A percentile compares a stretch with the other conserved stretches of the same genome.
These are phyloP conservation scores for Neonectria hederae DNA, from an alignment of 2,329 filamentous ascomycete genomes.

Conservation along the genomic window DNA sequence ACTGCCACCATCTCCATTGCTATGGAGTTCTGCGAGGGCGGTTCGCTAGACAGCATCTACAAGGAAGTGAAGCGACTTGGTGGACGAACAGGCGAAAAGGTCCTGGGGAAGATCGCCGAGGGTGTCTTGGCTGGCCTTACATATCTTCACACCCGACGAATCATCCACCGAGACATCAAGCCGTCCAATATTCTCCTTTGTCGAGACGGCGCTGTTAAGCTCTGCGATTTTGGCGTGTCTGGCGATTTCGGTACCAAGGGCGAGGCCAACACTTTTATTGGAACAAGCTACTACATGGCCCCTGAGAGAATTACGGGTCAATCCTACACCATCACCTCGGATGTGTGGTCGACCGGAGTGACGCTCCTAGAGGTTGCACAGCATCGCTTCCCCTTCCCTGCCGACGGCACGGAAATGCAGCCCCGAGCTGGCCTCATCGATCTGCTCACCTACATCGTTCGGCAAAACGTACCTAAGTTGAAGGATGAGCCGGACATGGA, in stretches of 20 bases:
- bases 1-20: slow-evolving; percentile 97
- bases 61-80: slow-evolving; percentile 96
- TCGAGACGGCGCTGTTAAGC: slow-evolving; percentile 91
- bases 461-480: slow-evolving; percentile 91
- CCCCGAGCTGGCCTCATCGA: slow-evolving; percentile 93
- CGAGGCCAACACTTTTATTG: slow-evolving; percentile 98
- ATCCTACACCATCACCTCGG: slow-evolving; percentile 97
- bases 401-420: slow-evolving; percentile 95
- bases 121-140: slow-evolving; percentile 93
- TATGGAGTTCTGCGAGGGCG: slow-evolving; percentile 99
- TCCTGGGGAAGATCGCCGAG: slow-evolving; percentile 95
- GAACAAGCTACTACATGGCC: slow-evolving; percentile 99
- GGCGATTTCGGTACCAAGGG: slow-evolving; percentile 99
- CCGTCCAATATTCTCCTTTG: slow-evolving; percentile 96
- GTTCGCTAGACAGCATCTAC: slow-evolving; percentile 95
- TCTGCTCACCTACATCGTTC: slow-evolving; percentile 95
- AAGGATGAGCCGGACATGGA: slow-evolving; percentile 92
- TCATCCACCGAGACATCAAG: slow-evolving; percentile 99
- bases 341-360: slow-evolving; percentile 97
- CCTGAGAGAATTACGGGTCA: slow-evolving; percentile 97
- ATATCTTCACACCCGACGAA: slow-evolving; percentile 94
- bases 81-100: slow-evolving; percentile 94
- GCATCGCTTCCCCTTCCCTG: slow-evolving; percentile 97
- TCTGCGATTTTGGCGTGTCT: slow-evolving; percentile 98
- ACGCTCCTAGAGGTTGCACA: slow-evolving; percentile 99